Evolutionary conservation across 1,284 basidiomycete genomes (phyloP), one percentile per base, ranked within the genome.

Genomic region (Ustilago xerochloae): DNA sequence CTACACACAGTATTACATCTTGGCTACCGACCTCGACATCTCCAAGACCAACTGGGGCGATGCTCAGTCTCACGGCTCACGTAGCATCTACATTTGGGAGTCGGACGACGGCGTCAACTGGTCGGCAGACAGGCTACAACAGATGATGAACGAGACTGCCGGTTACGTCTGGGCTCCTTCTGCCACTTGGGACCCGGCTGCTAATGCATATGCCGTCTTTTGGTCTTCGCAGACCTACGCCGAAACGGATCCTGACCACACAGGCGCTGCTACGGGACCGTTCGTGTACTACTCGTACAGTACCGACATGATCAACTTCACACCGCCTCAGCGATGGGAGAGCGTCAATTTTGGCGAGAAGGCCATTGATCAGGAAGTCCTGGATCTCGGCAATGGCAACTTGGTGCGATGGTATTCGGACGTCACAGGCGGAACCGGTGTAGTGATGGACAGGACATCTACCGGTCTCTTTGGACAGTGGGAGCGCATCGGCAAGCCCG

Each of bases 131-230:
- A 48, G 55, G 29, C 50, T 64, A 9, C 50, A 53, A 1, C 10
- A 63, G 49, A 18, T 63, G 48, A 63, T 63, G 61, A 38, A 52
- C n/a, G 3, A n/a, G 2, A 52, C 61, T 24, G 63, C 63, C 16
- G 63, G 63, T 32, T 64, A 64, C 10, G 63, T 64, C 1, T 64
- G 63, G 63, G 63, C 63, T 3, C 63, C 63, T 7, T 64, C 63
- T 15, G 63, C 63, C 2, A 64, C 63, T 3, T 64, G 63, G 63
- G 63, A 64, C 26, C 8, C 49, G 15, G 51, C 43, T 9, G 63
- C 55, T 30, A 58, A 58, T 24, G 63, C 63, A 4, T 64, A 64
- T 22, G 63, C 63, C 45, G 50, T 64, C 2, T 64, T 64, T 24
- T 64, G 63, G 63, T 2, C 63, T 3, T 64, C 63, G 30, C 63